Percentiles rank a stretch among this genome's conserved stretches.
Conservation (phyloP, 1,284 basidiomycete species). For the Spongiforma sp. region DNA sequence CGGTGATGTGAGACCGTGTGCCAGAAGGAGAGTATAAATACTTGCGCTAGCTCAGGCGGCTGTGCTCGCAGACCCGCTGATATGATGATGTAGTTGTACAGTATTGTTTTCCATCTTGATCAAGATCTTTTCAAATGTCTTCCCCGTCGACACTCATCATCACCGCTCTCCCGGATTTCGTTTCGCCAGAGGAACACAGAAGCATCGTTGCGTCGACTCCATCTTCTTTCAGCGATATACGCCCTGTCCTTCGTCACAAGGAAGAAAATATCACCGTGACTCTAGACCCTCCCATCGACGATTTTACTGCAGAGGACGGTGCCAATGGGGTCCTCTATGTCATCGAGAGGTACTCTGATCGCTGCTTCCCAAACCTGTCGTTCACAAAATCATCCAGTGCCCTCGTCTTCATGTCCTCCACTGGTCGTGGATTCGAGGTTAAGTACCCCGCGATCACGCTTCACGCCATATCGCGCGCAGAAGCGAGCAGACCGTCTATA, state of each 20-base stretch:
- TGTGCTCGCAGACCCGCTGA: background rate
- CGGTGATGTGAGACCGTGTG: background rate
- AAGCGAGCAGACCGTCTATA: conserved; percentile 63
- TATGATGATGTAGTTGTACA: background rate
- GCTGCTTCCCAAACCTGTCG: conserved; percentile 22
- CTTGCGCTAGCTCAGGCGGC: background rate
- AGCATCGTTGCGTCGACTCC: conserved; percentile 77
- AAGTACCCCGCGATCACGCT: conserved; percentile 86
- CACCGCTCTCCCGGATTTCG: conserved; percentile 55
- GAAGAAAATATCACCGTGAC: conserved; percentile 70
- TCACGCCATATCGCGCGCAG: conserved; percentile 83
- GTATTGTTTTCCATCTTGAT: background rate
- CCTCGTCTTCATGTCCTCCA: conserved; percentile 76
- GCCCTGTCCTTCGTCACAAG: conserved; percentile 75
- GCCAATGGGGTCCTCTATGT: conserved; percentile 75
- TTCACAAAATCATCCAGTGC: conserved; percentile 51
- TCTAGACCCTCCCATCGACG: conserved; percentile 70
- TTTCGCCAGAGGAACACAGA: conserved; percentile 73
- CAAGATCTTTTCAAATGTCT: conserved; percentile 6
- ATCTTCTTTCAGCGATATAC: conserved; percentile 79
- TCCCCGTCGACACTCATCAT: conserved; percentile 41
- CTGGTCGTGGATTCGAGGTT: conserved; percentile 77
- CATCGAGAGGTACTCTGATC: conserved; percentile 71
- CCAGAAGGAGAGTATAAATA: background rate
- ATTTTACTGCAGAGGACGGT: conserved; percentile 54